Base-by-base conservation (phyloP, 1,284 basidiomycete species). In the Gymnopus androsaceus region DNA sequence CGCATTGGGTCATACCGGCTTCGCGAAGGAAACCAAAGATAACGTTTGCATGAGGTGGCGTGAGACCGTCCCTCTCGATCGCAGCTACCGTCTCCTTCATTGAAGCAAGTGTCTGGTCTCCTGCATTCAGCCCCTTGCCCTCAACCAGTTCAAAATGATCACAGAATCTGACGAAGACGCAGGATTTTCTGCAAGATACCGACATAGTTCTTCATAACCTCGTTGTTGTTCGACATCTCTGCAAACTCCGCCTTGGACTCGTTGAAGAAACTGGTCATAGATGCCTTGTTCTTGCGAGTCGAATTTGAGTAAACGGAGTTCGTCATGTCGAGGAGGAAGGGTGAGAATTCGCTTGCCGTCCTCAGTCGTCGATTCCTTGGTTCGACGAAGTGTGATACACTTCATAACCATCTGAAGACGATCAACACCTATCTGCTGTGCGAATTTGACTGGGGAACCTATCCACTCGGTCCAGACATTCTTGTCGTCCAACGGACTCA, bases 361-460 rank as follows among this genome's bases (percentile, higher is more conserved):
- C 55, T 85, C 80, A 4, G 86, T 80, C 64, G 83, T 92, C 23
- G 88, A 87, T 66, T 98, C 93, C 74, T 99, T 99, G 19, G 96
- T 98, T 36, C 97, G 88, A 8, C 97, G 93, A 8, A 99, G 82
- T 0, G 96, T 96, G 65, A 98, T 90, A 68, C 92, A 93, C 66
- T 93, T 90, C 95, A 99, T 98, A 72, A 99, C 90, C 38, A 91
- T 92, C 73, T 98, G 95, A 19, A 99, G 79, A n/a, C 95, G 90
- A 2, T 88, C 91, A 27, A 98, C 83, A 54, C 95, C 96, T 37
- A 97, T 76, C n/a, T 88, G 81, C 67, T 98, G 94, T 9, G 92
- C 92, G 60, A 87, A 89, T 70, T 97, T 96, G 67, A 95, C 94
- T 1, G 93, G 94, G 1, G 84, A 84, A 47, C 94, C 93, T 64